Evolutionary conservation across 352 stramenopile species (phyloP).

Genomic region (Globisporangium spinosum): DNA sequence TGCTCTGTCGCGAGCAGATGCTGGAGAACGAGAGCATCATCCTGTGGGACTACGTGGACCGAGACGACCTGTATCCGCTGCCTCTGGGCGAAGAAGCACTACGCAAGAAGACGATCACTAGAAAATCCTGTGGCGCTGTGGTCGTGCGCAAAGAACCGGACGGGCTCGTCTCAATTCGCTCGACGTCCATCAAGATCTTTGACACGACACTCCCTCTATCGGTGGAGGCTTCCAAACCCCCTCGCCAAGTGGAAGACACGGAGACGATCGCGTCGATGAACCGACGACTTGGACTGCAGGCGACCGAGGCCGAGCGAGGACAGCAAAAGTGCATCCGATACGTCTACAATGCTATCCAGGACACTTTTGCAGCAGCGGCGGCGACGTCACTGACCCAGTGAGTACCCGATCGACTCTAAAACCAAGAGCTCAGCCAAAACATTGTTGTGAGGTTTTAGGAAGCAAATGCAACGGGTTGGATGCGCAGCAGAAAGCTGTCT

Average conservation of each 20-base stretch:
- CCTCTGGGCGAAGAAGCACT: conserved; percentile 12
- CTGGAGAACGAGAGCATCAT: conserved; percentile 34
- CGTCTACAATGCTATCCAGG: conserved; percentile 45
- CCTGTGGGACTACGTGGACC: conserved; percentile 65
- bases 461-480: neutral
- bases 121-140: conserved; percentile 49
- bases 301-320: conserved; percentile 41
- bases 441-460: neutral
- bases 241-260: conserved; percentile 14
- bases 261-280: conserved; percentile 35
- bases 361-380: conserved; percentile 6
- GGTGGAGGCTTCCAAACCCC: neutral
- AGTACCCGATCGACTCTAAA: neutral
- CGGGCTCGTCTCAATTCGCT: conserved; percentile 54
- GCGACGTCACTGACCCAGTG: neutral
- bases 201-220: conserved; percentile 27
- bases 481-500: neutral
- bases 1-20: conserved; percentile 45
- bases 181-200: conserved; percentile 59
- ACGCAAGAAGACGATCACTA: conserved; percentile 29
- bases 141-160: conserved; percentile 37
- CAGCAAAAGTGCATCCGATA: conserved; percentile 49
- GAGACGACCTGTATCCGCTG: conserved; percentile 49
- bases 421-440: neutral
- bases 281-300: conserved; percentile 50